Evolutionary conservation across 805 yeast genomes (phyloP).

Genomic region (Ogataea naganishii): DNA sequence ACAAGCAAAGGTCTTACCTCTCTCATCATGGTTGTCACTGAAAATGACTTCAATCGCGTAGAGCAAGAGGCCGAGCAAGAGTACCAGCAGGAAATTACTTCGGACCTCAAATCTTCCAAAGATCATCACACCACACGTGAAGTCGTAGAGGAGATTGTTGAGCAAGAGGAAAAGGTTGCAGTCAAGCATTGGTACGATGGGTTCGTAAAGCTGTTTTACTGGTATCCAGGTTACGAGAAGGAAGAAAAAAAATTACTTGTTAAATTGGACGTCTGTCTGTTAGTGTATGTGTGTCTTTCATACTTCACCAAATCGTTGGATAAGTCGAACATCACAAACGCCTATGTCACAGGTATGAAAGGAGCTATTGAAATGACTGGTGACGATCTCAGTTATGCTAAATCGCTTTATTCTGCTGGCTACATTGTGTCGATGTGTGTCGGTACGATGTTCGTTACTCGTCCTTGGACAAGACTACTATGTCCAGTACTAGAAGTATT

Average conservation of each 20-base stretch:
- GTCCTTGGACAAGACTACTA: conserved; percentile 14
- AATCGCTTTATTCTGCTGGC: conserved; percentile 28
- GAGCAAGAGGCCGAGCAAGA: no score
- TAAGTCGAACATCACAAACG: conserved; percentile 51
- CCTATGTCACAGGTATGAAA: conserved; percentile 57
- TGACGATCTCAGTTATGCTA: conserved; percentile 27
- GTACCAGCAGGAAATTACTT: no score
- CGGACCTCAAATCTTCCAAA: no score
- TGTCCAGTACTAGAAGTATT: conserved; percentile 16
- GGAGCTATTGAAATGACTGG: conserved; percentile 50
- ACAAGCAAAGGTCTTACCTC: no score
- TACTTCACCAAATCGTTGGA: conserved; percentile 68
- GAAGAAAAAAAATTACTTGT: conserved; percentile 32
- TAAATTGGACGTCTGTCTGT: conserved; percentile 47
- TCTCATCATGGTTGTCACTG: no score
- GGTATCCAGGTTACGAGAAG: conserved; percentile 21
- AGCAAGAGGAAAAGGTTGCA: conserved; percentile 24
- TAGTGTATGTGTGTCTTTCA: conserved; percentile 37
- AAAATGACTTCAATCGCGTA: no score
- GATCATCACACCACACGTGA: no score
- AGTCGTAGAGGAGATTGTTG: conserved; percentile 8
- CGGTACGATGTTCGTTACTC: conserved; percentile 15
- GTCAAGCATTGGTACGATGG: conserved; percentile 47
- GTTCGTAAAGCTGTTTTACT: conserved; percentile 42
- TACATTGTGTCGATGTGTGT: conserved; percentile 18